These are phyloP conservation scores for Agrostemma githago DNA, from an alignment of 148 eudicot genomes.

Conservation along the genomic window DNA sequence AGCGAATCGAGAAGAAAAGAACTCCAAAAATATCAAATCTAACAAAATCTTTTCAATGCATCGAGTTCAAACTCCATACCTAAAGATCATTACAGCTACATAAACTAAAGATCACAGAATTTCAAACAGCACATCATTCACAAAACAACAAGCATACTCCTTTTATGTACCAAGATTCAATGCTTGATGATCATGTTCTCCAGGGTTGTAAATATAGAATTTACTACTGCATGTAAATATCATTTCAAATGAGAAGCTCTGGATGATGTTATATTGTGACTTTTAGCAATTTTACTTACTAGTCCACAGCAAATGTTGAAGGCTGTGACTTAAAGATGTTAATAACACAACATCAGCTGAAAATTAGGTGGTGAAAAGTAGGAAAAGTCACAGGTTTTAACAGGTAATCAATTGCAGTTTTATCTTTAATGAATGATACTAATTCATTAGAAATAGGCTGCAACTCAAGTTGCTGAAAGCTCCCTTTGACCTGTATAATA, in stretches of 20 bases:
- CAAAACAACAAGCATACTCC: too few species aligned
- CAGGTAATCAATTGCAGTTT: constrained; percentile 5
- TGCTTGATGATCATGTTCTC: neutral
- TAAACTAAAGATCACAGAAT: too few species aligned
- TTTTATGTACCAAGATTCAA: neutral
- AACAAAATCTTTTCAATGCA: too few species aligned
- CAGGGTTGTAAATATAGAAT: constrained; percentile 13
- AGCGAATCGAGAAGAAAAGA: too few species aligned
- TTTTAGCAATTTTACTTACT: neutral
- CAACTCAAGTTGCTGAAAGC: constrained; percentile 18
- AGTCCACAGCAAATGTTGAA: neutral
- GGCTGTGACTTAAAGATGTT: too few species aligned
- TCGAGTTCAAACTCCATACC: too few species aligned
- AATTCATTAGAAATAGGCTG: neutral
- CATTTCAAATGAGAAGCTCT: neutral
- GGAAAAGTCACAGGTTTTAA: constrained; percentile 12
- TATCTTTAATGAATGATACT: neutral
- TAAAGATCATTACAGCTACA: too few species aligned
- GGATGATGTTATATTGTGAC: constrained; percentile 6
- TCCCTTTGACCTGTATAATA: neutral
- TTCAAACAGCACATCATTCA: too few species aligned
- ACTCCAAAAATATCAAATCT: too few species aligned
- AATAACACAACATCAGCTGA: constrained; percentile 6
- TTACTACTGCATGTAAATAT: constrained; percentile 13
- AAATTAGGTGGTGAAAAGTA: constrained; percentile 10